Percentiles rank a stretch among this genome's conserved stretches.
Evolutionary conservation across 306 rosid genomes (phyloP).

Genomic region (Lathyrus tuberosus): DNA sequence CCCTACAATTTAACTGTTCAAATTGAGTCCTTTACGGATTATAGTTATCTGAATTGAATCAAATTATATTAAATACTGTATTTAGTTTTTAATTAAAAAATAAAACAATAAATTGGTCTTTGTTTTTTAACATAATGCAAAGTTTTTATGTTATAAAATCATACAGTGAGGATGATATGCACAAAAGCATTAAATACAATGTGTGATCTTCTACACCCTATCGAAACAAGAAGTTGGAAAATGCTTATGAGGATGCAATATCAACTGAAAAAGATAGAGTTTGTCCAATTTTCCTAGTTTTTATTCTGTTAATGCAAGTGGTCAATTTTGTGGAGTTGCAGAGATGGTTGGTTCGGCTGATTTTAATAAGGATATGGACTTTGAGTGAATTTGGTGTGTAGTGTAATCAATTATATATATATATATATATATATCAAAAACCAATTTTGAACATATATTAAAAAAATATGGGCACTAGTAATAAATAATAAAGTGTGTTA

Average conservation of each 20-base stretch:
- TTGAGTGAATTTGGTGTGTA: slow-evolving; percentile 7
- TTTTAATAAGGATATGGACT: slow-evolving; percentile 83
- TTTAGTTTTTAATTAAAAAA: no score
- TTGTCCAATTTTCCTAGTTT: slow-evolving; percentile 77
- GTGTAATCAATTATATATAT: no score
- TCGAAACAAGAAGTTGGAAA: slow-evolving; percentile 83
- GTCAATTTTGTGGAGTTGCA: slow-evolving; percentile 88
- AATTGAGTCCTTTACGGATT: no score
- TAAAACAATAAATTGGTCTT: no score
- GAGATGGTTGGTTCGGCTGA: slow-evolving; percentile 87
- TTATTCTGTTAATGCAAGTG: slow-evolving; percentile 93
- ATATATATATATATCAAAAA: no score
- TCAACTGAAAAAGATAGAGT: slow-evolving; percentile 59
- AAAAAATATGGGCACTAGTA: no score
- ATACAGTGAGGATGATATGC: slow-evolving; percentile 97
- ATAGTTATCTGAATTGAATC: no score
- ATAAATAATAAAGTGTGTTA: no score
- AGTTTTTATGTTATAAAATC: slow-evolving; percentile 90
- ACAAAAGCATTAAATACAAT: slow-evolving; percentile 92
- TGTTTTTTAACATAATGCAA: slow-evolving; percentile 57
- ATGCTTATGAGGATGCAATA: slow-evolving; percentile 75
- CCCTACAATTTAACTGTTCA: no score
- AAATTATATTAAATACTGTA: no score
- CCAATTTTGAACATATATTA: no score
- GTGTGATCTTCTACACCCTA: slow-evolving; percentile 96